phyloP scores from a whole-genome alignment of 129 eudicot genomes.

The Erigeron canadensis region DNA sequence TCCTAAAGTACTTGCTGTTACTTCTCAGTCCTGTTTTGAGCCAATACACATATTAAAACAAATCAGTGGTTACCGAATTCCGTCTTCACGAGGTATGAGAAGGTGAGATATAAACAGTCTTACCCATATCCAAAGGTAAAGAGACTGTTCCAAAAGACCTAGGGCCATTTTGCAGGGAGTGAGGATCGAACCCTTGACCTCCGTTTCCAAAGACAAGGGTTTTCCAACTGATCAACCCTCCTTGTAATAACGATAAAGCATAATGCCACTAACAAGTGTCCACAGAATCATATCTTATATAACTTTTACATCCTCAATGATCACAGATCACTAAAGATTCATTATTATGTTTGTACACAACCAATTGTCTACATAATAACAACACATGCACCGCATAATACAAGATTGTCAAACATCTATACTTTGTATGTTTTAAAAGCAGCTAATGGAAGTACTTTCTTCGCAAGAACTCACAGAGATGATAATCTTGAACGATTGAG shows the following conservation, averaged over 20 bases:
- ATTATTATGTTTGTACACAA: background rate
- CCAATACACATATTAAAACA: too few species aligned
- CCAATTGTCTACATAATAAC: background rate
- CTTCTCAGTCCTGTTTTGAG: too few species aligned
- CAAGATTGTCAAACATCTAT: background rate
- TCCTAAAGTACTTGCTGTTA: too few species aligned
- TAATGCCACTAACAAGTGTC: background rate
- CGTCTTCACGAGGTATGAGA: too few species aligned
- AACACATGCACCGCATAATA: background rate
- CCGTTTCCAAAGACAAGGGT: too few species aligned
- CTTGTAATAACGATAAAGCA: background rate
- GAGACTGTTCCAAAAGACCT: too few species aligned
- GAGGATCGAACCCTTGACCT: too few species aligned
- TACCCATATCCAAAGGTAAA: too few species aligned
- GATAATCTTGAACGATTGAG: slow-evolving; percentile 56
- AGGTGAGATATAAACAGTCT: too few species aligned
- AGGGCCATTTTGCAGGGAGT: too few species aligned
- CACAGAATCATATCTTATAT: background rate
- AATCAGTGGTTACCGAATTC: too few species aligned
- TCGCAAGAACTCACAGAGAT: slow-evolving; percentile 46
- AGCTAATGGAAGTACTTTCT: background rate
- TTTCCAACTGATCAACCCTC: too few species aligned
- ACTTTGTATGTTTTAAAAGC: background rate
- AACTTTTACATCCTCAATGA: background rate
- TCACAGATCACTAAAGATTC: background rate